Base-by-base conservation (phyloP, 2,329 filamentous ascomycete genomes). In the Diaporthe velutina region DNA sequence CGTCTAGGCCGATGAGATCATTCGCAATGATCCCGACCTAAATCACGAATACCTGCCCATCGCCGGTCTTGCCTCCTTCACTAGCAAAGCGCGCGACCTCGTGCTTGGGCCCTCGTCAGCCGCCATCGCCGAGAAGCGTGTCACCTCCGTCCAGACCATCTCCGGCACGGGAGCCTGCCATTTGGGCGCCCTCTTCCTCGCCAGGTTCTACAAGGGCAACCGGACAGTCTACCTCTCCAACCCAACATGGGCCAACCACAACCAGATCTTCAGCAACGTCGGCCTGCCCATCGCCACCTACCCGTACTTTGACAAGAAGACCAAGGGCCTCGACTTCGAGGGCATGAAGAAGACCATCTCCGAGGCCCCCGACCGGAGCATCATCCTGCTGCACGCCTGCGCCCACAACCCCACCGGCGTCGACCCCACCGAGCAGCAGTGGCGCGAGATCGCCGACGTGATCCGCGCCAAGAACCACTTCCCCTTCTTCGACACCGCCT, bases 1-100 rank as follows among this genome's bases (percentile, higher is more conserved):
- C 25, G 13, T 30, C 70, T 83, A 98, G 96, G 97, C 97, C 80
- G 96, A 98, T 83, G 93, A 97, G 78, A 92, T 95, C 80, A 91
- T 98, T 79, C 94, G 93, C 84, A 93, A 93, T 83, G 95, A 98
- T 85, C 95, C 96, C 82, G 90, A 94, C 75, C 89, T 98, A 80
- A 98, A 99, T 88, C 96, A 99, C 88, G 97, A 99, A 90, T 99
- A 99, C 86, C 95, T 97, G 75, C 96, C 97, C 75, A 99, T 99
- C 83, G 94, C 95, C 77, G 97, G 97, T 82, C 90, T 98, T 75
- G 86, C 93, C 73, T 90, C 93, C 77, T 97, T 98, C 87, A 98
- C 95, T 75, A 90, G 91, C 79, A 97, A 97, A 82, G 96, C 97
- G 33, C 95, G 96, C 83, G 96, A 97, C 87, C 90, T 98, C 80